Evolutionary conservation across 108 stramenopile genomes (phyloP).

Genomic region (Bacterosira constricta): DNA sequence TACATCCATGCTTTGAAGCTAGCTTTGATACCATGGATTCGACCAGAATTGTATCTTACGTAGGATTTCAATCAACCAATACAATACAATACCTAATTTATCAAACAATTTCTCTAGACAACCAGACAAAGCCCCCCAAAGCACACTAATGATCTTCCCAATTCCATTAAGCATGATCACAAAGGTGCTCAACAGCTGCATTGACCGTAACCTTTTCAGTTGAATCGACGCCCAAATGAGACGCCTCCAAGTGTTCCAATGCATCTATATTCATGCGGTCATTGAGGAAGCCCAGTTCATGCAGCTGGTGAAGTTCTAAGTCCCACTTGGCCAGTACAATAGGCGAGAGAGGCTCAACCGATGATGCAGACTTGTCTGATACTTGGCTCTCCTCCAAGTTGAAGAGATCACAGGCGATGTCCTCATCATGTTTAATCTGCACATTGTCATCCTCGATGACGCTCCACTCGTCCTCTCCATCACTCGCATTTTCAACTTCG

Average conservation of each 20-base stretch:
- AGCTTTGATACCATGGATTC: conserved; percentile 83
- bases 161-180: too few relatives aligned
- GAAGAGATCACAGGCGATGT: conserved; percentile 57
- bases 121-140: too few relatives aligned
- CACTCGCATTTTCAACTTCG: conserved; percentile 27
- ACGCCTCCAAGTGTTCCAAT: conserved; percentile 71
- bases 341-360: conserved; percentile 20
- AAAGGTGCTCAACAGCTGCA: conserved; percentile 56
- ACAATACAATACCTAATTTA: too few relatives aligned
- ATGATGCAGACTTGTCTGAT: conserved; percentile 2
- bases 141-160: too few relatives aligned
- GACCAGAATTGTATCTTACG: conserved; percentile 58
- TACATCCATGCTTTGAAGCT: conserved; percentile 88
- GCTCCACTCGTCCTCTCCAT: conserved; percentile 51
- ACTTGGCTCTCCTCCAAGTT: conserved; percentile 23
- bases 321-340: conserved; percentile 63
- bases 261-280: conserved; percentile 61
- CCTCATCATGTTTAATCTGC: conserved; percentile 9
- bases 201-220: conserved; percentile 62
- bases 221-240: conserved; percentile 63
- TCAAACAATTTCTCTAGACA: too few relatives aligned
- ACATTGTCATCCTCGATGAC: conserved; percentile 47
- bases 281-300: conserved; percentile 60
- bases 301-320: conserved; percentile 59
- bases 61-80: too few relatives aligned